Conservation (phyloP, 2,329 filamentous ascomycete species). For the Ceratocystis colombiana region DNA sequence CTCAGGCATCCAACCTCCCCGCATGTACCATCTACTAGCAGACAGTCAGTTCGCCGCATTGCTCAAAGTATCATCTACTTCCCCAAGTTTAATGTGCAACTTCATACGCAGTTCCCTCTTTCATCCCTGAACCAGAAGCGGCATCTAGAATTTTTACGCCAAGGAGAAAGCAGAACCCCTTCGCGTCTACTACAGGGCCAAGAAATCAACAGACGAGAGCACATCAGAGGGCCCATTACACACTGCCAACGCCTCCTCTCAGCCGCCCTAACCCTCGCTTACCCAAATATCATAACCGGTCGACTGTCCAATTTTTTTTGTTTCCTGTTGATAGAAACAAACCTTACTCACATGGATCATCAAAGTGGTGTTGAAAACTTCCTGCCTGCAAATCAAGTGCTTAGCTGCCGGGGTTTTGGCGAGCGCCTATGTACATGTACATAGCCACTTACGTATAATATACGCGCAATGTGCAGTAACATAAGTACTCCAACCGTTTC, state of each 20-base stretch:
- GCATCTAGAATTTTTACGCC: neutral
- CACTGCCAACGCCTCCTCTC: neutral
- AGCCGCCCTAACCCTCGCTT: neutral
- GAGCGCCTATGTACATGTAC: neutral
- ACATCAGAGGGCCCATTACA: neutral
- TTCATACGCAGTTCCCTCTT: neutral
- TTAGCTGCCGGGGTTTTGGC: neutral
- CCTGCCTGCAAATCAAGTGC: neutral
- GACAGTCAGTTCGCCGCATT: neutral
- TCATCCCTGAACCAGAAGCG: neutral
- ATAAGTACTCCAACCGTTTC: neutral
- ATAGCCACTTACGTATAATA: neutral
- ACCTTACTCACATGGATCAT: neutral
- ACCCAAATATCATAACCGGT: neutral
- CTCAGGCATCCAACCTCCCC: neutral
- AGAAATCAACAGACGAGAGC: neutral
- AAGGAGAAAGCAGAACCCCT: neutral
- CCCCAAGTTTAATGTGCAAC: neutral
- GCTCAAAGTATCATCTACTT: neutral
- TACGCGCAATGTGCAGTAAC: neutral
- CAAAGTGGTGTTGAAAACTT: neutral
- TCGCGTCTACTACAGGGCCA: neutral
- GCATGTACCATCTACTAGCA: neutral
- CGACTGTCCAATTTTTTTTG: neutral
- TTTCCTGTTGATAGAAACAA: slow-evolving; percentile 1